Conservation (phyloP, 176 grass and related monocot species). For the Cocos nucifera region DNA sequence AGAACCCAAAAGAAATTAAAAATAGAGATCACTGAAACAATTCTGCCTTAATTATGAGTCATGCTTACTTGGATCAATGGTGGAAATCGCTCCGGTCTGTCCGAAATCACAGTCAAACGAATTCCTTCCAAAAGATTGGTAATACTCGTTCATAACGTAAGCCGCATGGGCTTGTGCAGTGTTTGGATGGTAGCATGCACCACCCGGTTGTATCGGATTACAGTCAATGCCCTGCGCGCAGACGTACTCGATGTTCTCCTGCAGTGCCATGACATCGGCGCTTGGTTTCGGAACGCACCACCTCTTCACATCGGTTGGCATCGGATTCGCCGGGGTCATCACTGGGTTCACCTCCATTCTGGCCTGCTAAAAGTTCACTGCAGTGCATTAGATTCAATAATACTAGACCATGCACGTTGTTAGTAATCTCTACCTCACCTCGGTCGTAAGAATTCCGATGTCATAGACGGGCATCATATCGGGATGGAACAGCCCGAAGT, state of each 20-base stretch:
- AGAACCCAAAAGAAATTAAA: too few species aligned
- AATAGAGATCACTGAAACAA: too few species aligned
- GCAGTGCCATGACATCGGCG: conserved; percentile 39
- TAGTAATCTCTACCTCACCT: background rate
- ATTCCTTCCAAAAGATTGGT: conserved; percentile 42
- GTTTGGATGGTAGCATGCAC: conserved; percentile 50
- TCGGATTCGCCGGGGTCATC: background rate
- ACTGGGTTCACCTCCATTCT: background rate
- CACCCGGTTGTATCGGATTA: conserved; percentile 41
- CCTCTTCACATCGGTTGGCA: background rate
- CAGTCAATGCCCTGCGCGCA: conserved; percentile 59
- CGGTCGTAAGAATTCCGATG: conserved; percentile 40
- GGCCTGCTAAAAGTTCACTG: background rate
- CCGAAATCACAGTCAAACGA: conserved; percentile 61
- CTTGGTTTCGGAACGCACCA: conserved; percentile 70
- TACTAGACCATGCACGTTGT: too few species aligned
- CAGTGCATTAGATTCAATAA: too few species aligned
- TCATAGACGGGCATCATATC: conserved; percentile 73
- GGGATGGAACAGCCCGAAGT: conserved; percentile 61
- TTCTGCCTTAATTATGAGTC: too few species aligned
- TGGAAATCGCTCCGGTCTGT: conserved; percentile 35
- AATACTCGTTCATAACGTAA: conserved; percentile 81
- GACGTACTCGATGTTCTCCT: conserved; percentile 74
- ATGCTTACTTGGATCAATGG: conserved; percentile 62
- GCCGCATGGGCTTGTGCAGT: conserved; percentile 49